Evolutionary conservation across 495 filamentous ascomycete genomes (phyloP).

Genomic region (Ascobolus immersus): DNA sequence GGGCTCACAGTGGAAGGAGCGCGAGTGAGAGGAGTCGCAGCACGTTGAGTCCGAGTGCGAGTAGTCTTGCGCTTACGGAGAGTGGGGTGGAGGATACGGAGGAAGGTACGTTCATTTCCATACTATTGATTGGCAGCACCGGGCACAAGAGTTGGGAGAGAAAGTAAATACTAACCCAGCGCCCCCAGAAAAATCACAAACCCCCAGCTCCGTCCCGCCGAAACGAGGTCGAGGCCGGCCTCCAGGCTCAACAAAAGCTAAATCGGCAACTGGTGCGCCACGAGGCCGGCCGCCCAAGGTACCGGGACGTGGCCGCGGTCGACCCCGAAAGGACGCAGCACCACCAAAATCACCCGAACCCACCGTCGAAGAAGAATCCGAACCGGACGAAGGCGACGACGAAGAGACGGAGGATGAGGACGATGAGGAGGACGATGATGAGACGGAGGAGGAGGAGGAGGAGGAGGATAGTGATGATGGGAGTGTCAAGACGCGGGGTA

Average conservation of each 20-base stretch:
- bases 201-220: background rate
- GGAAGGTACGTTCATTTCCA: slow-evolving; percentile 6
- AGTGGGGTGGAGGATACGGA: slow-evolving; percentile 4
- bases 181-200: too few species aligned
- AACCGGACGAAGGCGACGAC: background rate
- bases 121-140: background rate
- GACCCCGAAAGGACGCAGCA: background rate
- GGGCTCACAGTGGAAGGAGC: slow-evolving; percentile 27
- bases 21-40: slow-evolving; percentile 30
- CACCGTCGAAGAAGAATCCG: background rate
- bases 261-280: too few species aligned
- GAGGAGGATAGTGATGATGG: background rate
- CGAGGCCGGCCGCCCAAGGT: too few species aligned
- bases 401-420: background rate
- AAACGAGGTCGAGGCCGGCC: background rate
- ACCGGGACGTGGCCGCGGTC: background rate
- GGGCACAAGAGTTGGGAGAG: background rate
- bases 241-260: too few species aligned
- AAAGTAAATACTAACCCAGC: background rate
- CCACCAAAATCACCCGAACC: background rate
- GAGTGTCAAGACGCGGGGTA: background rate
- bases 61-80: slow-evolving; percentile 6
- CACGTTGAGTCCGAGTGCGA: slow-evolving; percentile 19
- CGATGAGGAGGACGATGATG: background rate
- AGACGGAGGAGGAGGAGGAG: slow-evolving; percentile 1